Evolutionary conservation across 805 yeast species (phyloP).

Genomic region (Isabelozyma heimii): DNA sequence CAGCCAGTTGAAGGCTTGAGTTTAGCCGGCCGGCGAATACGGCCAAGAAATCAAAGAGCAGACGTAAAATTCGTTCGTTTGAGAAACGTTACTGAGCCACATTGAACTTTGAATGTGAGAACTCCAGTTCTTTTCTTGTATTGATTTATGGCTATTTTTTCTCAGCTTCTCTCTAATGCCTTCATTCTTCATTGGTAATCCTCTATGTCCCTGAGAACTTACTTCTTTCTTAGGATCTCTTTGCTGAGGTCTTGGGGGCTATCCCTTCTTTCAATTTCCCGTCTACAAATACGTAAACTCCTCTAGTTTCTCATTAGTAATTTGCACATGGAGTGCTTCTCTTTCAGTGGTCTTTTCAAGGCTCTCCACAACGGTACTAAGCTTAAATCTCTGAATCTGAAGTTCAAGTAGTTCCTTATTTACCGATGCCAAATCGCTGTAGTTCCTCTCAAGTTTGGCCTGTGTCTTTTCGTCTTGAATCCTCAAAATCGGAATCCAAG

Average conservation of each 20-base stretch:
- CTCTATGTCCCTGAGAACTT: too few species aligned
- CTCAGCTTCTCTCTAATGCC: too few species aligned
- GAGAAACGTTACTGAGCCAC: too few species aligned
- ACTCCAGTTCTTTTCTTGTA: too few species aligned
- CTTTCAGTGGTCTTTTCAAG: conserved; percentile 22
- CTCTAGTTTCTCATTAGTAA: conserved; percentile 49
- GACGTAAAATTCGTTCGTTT: too few species aligned
- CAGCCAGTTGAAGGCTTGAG: too few species aligned
- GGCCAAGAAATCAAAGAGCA: too few species aligned
- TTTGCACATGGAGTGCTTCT: conserved; percentile 33
- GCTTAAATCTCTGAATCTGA: conserved; percentile 20
- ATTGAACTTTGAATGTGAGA: too few species aligned
- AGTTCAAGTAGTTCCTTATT: conserved; percentile 23
- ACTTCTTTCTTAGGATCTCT: not conserved
- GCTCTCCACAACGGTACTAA: conserved; percentile 13
- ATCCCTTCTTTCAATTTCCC: not conserved
- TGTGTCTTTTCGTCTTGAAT: conserved; percentile 24
- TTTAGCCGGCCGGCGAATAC: too few species aligned
- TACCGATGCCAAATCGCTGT: conserved; percentile 20
- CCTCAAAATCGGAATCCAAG: conserved; percentile 32
- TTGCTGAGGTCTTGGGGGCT: not conserved
- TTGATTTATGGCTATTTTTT: too few species aligned
- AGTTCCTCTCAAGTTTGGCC: conserved; percentile 20
- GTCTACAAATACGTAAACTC: conserved; percentile 40
- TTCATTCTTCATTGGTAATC: too few species aligned